These are phyloP conservation scores for Calonectria hongkongensis DNA, from an alignment of 2,329 filamentous ascomycete genomes.

Conservation along the genomic window DNA sequence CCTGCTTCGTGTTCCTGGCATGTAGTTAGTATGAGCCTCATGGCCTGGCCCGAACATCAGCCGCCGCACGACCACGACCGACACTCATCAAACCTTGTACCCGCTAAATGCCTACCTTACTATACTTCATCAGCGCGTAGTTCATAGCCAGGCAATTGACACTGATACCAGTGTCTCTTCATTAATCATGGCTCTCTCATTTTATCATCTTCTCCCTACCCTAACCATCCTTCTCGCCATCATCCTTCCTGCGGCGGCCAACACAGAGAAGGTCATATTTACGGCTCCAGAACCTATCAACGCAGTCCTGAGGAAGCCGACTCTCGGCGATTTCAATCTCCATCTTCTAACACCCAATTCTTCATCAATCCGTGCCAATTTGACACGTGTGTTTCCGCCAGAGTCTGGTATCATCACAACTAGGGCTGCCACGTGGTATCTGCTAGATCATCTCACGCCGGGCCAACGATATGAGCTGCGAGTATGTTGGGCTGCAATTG, in stretches of 20 bases:
- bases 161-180: background rate
- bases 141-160: background rate
- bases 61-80: constrained; percentile 24
- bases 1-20: constrained; percentile 29
- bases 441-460: constrained; percentile 81
- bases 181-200: constrained; percentile 37
- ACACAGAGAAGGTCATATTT: constrained; percentile 95
- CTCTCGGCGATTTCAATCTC: constrained; percentile 75
- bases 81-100: background rate
- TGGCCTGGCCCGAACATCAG: constrained; percentile 30
- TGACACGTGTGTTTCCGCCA: constrained; percentile 82
- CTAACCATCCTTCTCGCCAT: constrained; percentile 43
- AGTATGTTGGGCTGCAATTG: constrained; percentile 94
- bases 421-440: constrained; percentile 84
- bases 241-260: constrained; percentile 69
- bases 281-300: constrained; percentile 77
- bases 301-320: constrained; percentile 66
- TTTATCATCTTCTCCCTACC: constrained; percentile 30
- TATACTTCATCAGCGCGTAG: constrained; percentile 8
- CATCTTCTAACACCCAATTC: constrained; percentile 76
- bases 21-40: constrained; percentile 31
- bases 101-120: background rate
- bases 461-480: constrained; percentile 91
- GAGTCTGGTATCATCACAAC: constrained; percentile 62
- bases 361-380: constrained; percentile 75